A percentile compares a stretch with the other conserved stretches of the same genome.
These are phyloP conservation scores for Ilyonectria destructans DNA, from an alignment of 2,329 filamentous ascomycete genomes.

Conservation along the genomic window DNA sequence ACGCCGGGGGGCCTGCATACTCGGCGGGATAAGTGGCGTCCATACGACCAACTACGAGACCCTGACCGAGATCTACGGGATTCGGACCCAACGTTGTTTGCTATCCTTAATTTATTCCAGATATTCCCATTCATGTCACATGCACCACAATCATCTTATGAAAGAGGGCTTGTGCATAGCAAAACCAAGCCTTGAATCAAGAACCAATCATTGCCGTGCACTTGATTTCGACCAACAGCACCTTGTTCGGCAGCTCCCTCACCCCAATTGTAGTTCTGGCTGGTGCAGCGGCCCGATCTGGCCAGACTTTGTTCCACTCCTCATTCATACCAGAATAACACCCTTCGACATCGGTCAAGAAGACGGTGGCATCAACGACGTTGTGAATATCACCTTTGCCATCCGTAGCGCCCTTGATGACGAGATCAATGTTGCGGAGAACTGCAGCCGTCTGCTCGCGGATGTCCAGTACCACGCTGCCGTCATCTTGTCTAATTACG, in stretches of 20 bases:
- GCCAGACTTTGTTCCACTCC: conserved; percentile 31
- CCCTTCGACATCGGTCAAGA: conserved; percentile 19
- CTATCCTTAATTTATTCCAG: too few relatives aligned
- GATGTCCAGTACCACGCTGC: neutral
- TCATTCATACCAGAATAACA: conserved; percentile 25
- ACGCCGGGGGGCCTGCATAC: too few relatives aligned
- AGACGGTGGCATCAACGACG: conserved; percentile 20
- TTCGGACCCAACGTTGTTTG: too few relatives aligned
- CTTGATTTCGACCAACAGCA: too few relatives aligned
- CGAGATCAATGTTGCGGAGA: neutral
- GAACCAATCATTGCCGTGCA: too few relatives aligned
- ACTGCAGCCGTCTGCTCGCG: too few relatives aligned
- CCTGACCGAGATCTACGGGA: too few relatives aligned
- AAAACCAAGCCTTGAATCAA: too few relatives aligned
- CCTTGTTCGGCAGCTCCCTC: too few relatives aligned
- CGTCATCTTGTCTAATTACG: conserved; percentile 10
- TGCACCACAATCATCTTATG: neutral
- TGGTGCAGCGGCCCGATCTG: conserved; percentile 15
- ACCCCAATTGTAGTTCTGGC: conserved; percentile 9
- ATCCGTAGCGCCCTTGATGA: neutral
- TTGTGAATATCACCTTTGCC: neutral
- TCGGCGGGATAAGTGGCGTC: too few relatives aligned
- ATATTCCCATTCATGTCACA: too few relatives aligned
- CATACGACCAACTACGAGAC: too few relatives aligned
- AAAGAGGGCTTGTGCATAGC: neutral